Evolutionary conservation across 2,329 filamentous ascomycete genomes (phyloP).

Genomic region (Trichophyton rubrum): DNA sequence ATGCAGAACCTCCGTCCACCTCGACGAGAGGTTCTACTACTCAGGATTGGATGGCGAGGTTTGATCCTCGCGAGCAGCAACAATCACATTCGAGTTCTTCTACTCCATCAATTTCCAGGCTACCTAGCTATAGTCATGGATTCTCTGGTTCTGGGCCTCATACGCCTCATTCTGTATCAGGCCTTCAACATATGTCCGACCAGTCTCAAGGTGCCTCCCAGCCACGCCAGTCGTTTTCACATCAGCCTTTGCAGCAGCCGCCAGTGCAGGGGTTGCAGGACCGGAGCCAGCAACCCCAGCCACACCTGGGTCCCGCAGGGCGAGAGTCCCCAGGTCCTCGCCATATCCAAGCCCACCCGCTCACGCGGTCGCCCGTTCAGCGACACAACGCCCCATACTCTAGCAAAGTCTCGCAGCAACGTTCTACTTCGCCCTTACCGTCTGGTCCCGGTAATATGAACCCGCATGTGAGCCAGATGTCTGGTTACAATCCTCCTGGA

Average conservation of each 20-base stretch:
- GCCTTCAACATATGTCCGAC: constrained; percentile 6
- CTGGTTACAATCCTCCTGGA: neutral
- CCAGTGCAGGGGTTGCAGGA: constrained; percentile 16
- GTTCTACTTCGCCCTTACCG: constrained; percentile 7
- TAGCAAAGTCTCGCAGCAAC: constrained; percentile 6
- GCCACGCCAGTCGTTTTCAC: constrained; percentile 7
- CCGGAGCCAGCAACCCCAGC: constrained; percentile 12
- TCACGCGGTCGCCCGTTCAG: constrained; percentile 7
- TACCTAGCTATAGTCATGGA: constrained; percentile 5
- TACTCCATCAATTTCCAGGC: constrained; percentile 1
- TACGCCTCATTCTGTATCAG: neutral
- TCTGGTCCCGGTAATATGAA: neutral
- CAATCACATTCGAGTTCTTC: constrained; percentile 9
- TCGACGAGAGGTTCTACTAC: constrained; percentile 15
- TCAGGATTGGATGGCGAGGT: constrained; percentile 32
- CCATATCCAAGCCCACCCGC: constrained; percentile 9
- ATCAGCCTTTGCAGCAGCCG: constrained; percentile 8
- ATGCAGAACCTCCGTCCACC: constrained; percentile 3
- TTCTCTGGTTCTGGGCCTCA: constrained; percentile 6
- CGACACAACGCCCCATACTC: constrained; percentile 7
- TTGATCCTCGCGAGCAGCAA: constrained; percentile 28
- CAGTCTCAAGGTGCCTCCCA: constrained; percentile 3
- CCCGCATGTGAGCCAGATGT: constrained; percentile 3
- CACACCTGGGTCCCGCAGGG: constrained; percentile 1
- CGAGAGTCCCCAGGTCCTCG: constrained; percentile 9